Evolutionary conservation across 2,329 filamentous ascomycete genomes (phyloP), one percentile per base, ranked within the genome.

Genomic region (Diaporthe aspalathi): DNA sequence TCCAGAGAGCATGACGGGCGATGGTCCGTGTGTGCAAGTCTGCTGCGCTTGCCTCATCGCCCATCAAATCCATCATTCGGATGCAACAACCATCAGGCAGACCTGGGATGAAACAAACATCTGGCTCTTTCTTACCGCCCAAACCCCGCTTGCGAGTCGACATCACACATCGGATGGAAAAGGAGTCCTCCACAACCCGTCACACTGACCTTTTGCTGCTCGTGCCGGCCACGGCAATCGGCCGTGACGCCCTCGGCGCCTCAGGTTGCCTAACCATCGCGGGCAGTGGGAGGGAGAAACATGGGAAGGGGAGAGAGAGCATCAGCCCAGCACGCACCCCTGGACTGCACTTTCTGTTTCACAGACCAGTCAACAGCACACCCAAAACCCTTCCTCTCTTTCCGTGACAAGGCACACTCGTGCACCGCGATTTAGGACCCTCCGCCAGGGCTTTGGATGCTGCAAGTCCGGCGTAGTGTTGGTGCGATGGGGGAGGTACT

Each of bases 61-160:
- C 40, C 53, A 54, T 62, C 35, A 68, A 49, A 54, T 24, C 70
- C 67, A 71, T 68, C 62, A 57, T 70, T 65, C 60, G 71, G 53
- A 70, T 40, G 62, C 71, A 70, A 66, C 43, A 62, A 27, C 63
- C 69, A 60, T 66, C 50, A 70, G 71, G 63, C 71, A 73, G 67
- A 71, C 56, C 66, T 73, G 69, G 56, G 69, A 73, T 73, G 71
- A 73, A 73, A 73, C 71, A 71, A 71, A 72, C 60, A 67, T 57
- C 32, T 71, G 40, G 49, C 71, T 62, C 56, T 56, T 40, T 69
- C 38, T 45, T 65, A 65, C 60, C 60, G 60, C 60, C 60, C 24
- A 65, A 50, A 50, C 60, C 60, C 60, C 60, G 60, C 60, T 65
- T 50, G 29, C 43, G 60, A 65, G 60, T 65, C 60, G 60, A 65